phyloP scores from a whole-genome alignment of 2,329 filamentous ascomycete species.

The Taxawa tesnikishii region DNA sequence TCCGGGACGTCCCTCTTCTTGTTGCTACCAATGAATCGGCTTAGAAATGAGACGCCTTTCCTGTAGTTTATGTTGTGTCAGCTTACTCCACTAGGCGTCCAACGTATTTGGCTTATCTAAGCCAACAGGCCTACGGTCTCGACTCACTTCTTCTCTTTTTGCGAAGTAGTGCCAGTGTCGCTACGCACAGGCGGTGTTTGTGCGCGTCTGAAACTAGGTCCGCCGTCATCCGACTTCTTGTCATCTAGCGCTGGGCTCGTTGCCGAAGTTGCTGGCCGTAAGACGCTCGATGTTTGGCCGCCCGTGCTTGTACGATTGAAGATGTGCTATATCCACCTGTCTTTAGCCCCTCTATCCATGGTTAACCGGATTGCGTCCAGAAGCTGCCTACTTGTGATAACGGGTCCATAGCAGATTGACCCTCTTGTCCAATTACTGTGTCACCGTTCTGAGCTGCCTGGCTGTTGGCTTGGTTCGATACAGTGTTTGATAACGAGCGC shows the following conservation, averaged over 20 bases:
- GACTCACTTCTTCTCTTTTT: conserved; percentile 56
- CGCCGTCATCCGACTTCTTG: not conserved
- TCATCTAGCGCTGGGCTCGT: conserved; percentile 35
- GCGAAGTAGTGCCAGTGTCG: conserved; percentile 13
- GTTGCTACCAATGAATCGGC: conserved; percentile 62
- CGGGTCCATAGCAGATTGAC: conserved; percentile 46
- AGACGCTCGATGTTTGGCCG: conserved; percentile 41
- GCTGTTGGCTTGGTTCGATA: conserved; percentile 3
- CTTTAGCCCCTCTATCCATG: too few relatives aligned
- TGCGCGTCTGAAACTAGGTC: not conserved
- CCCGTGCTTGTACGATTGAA: conserved; percentile 56
- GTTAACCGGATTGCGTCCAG: too few relatives aligned
- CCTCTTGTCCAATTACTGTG: conserved; percentile 17
- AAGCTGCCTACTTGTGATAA: conserved; percentile 48
- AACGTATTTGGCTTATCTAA: too few relatives aligned
- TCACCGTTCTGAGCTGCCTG: conserved; percentile 3
- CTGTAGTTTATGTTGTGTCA: too few relatives aligned
- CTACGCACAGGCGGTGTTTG: conserved; percentile 3
- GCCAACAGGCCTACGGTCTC: too few relatives aligned
- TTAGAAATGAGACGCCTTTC: conserved; percentile 83
- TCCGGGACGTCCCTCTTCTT: conserved; percentile 52
- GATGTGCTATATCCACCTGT: conserved; percentile 40
- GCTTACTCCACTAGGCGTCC: too few relatives aligned
- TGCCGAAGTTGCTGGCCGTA: conserved; percentile 25
- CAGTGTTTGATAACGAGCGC: conserved; percentile 10